phyloP scores from a whole-genome alignment of 2,329 filamentous ascomycete species.

The Ophidiomyces ophidiicola region DNA sequence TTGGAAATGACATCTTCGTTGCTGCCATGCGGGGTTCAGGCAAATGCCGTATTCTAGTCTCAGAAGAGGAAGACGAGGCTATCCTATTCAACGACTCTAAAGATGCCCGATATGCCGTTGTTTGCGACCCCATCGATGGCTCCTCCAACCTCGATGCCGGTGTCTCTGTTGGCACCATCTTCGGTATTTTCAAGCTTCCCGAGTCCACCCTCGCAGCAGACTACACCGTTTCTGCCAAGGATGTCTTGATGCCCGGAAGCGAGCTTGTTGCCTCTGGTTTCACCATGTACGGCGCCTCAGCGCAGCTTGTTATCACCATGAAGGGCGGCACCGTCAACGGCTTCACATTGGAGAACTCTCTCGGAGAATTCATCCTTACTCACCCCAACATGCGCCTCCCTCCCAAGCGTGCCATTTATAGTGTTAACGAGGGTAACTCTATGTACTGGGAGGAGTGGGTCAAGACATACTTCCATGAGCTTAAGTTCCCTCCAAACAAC shows the following conservation, averaged over 20 bases:
- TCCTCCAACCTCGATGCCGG: constrained; percentile 95
- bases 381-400: constrained; percentile 91
- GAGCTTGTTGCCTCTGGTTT: constrained; percentile 93
- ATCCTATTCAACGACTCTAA: constrained; percentile 72
- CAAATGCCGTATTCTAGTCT: constrained; percentile 85
- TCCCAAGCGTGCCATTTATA: constrained; percentile 74
- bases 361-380: constrained; percentile 97
- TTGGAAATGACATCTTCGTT: constrained; percentile 96
- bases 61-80: constrained; percentile 88
- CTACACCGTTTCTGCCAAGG: constrained; percentile 52
- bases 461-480: constrained; percentile 73
- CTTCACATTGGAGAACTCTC: constrained; percentile 91
- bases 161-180: constrained; percentile 96
- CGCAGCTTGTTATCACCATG: constrained; percentile 96
- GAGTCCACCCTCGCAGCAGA: constrained; percentile 43
- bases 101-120: constrained; percentile 74
- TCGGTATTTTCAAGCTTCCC: constrained; percentile 79
- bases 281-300: constrained; percentile 98
- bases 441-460: constrained; percentile 88
- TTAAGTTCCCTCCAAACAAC: constrained; percentile 64
- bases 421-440: constrained; percentile 96
- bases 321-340: constrained; percentile 83
- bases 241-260: constrained; percentile 77
- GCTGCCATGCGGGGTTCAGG: constrained; percentile 87
- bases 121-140: constrained; percentile 95